Evolutionary conservation across 2,329 filamentous ascomycete genomes (phyloP).

Genomic region (Piedraia hortae): DNA sequence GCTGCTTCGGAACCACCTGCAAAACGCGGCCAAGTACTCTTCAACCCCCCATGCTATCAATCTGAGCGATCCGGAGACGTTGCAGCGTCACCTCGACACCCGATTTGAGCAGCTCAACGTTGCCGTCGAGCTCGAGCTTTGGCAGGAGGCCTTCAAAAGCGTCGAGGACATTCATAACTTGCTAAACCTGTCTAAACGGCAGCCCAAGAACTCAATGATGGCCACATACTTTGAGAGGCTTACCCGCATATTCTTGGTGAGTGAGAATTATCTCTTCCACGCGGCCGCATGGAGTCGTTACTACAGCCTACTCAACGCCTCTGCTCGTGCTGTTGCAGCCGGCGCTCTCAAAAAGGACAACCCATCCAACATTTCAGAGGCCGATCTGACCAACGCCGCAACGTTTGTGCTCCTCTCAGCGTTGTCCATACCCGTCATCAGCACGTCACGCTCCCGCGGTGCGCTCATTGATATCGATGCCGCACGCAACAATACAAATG

Average conservation of each 20-base stretch:
- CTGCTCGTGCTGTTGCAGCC: constrained; percentile 51
- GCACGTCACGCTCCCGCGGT: constrained; percentile 83
- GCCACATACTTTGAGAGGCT: constrained; percentile 99
- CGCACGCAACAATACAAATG: constrained; percentile 96
- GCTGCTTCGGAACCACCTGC: constrained; percentile 90
- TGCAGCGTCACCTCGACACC: constrained; percentile 91
- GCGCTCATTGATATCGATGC: constrained; percentile 93
- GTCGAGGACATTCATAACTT: constrained; percentile 97
- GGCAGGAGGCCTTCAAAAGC: constrained; percentile 98
- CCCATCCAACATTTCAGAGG: constrained; percentile 53
- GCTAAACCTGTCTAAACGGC: constrained; percentile 89
- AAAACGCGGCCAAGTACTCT: constrained; percentile 97
- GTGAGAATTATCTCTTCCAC: constrained; percentile 98
- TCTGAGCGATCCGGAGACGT: constrained; percentile 83
- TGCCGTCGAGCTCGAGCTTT: constrained; percentile 86
- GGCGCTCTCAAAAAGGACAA: constrained; percentile 86
- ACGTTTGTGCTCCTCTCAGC: constrained; percentile 90
- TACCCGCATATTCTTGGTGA: constrained; percentile 91
- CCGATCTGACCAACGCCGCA: constrained; percentile 76
- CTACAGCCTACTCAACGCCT: constrained; percentile 87
- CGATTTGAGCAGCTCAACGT: constrained; percentile 97
- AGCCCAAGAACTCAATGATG: constrained; percentile 99
- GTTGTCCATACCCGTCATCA: constrained; percentile 95
- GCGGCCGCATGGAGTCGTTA: constrained; percentile 92
- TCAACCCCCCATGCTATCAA: constrained; percentile 99